These are phyloP conservation scores for Potentilla sterilis DNA, from an alignment of 306 rosid genomes.

Conservation along the genomic window DNA sequence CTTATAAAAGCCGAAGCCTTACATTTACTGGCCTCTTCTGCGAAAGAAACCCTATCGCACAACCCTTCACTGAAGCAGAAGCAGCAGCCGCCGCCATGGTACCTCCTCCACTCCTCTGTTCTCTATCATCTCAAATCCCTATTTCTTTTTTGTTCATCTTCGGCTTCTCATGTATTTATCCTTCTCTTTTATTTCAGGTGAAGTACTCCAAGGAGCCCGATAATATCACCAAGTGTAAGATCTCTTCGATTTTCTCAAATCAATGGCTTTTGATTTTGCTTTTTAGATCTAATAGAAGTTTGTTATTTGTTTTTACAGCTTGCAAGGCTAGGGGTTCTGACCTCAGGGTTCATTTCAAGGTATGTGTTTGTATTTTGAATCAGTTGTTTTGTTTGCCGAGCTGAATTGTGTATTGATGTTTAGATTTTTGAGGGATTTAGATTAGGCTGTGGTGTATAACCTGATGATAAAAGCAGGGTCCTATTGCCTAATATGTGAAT, in stretches of 20 bases:
- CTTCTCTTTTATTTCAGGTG: constrained; percentile 45
- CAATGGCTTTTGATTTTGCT: not conserved
- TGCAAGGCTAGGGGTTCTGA: constrained; percentile 96
- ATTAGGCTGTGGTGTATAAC: not conserved
- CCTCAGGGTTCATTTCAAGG: constrained; percentile 96
- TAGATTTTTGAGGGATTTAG: not conserved
- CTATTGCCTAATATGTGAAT: constrained; percentile 43
- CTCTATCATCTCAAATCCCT: not conserved
- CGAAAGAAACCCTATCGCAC: not conserved
- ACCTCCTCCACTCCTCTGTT: not conserved
- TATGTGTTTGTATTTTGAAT: constrained; percentile 2
- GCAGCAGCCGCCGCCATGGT: constrained; percentile 57
- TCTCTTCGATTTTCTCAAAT: not conserved
- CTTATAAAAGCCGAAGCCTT: constrained; percentile 17
- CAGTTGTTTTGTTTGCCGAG: not conserved
- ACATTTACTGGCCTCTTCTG: not conserved
- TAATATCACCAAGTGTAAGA: constrained; percentile 73
- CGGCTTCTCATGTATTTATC: not conserved
- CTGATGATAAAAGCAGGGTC: constrained; percentile 44
- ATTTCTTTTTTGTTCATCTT: not conserved
- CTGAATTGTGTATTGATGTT: not conserved
- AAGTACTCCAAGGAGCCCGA: constrained; percentile 95
- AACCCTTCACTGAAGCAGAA: constrained; percentile 16
- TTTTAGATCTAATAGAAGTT: not conserved
- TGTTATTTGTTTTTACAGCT: constrained; percentile 39